Evolutionary conservation across 73 alveolate species (phyloP).

Genomic region (Paramecium caudatum): DNA sequence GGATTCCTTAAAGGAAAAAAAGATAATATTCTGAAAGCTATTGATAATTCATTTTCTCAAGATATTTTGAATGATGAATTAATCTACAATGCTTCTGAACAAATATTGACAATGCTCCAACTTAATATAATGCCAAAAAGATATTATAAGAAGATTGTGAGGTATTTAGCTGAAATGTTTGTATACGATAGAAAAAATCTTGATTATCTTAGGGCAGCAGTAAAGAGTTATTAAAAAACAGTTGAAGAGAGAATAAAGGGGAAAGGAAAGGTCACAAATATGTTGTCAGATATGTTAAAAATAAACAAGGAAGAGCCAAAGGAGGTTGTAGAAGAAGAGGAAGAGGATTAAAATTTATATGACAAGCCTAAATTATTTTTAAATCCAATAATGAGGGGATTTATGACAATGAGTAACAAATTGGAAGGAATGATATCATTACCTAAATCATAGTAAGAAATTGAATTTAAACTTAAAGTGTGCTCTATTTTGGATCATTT

Average conservation of each 20-base stretch:
- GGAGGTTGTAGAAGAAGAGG: slow-evolving; percentile 1
- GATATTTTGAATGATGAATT: slow-evolving; percentile 62
- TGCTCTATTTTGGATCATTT: slow-evolving; percentile 56
- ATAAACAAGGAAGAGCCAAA: neutral
- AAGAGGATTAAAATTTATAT: slow-evolving; percentile 37
- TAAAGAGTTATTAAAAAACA: neutral
- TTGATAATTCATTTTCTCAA: neutral
- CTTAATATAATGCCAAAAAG: neutral
- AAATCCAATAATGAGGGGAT: slow-evolving; percentile 67
- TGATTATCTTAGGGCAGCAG: slow-evolving; percentile 40
- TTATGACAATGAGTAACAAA: slow-evolving; percentile 20
- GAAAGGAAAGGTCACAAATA: neutral
- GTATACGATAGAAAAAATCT: slow-evolving; percentile 62
- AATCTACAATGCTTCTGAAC: neutral
- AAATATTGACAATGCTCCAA: slow-evolving; percentile 19
- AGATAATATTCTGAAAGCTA: neutral
- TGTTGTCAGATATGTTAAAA: neutral
- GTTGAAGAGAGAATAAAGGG: neutral
- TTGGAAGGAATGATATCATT: slow-evolving; percentile 1
- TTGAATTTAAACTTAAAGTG: slow-evolving; percentile 50
- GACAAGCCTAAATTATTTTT: slow-evolving; percentile 58
- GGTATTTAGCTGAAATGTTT: slow-evolving; percentile 5
- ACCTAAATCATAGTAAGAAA: slow-evolving; percentile 45
- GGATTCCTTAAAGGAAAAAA: neutral
- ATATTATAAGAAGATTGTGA: neutral